Evolutionary conservation across 1,284 basidiomycete species (phyloP), one percentile per base, ranked within the genome.

Genomic region (Athelia psychrophila): DNA sequence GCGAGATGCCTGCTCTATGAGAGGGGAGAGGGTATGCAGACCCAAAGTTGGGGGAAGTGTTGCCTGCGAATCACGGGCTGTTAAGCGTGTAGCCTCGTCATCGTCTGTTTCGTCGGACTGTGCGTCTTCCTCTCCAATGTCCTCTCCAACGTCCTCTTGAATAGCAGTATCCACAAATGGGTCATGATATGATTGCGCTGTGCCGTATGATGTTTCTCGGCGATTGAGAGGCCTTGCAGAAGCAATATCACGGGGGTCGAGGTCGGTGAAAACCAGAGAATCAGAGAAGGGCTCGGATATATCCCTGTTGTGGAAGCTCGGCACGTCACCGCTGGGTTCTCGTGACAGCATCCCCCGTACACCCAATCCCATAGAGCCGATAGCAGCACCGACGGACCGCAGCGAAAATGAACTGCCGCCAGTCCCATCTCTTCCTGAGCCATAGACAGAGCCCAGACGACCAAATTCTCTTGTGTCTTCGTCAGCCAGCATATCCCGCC

Each of bases 401-500:
- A 88, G 59, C 25, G 84, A 85, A 71, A 78, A 81, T 12, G 74
- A 67, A 45, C 77, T 79, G 15, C 69, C 73, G 16, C 69, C 67
- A 46, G 65, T 71, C 44, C 63, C 72, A 55, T 67, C 69, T 44
- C 54, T 61, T 63, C n/a, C 59, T 56, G 56, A 64, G 53, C 46
- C 62, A 58, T 66, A 59, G 48, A 60, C 64, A 51, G 60, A 62
- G 59, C 51, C 57, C 65, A n/a, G n/a, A n/a, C 32, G 61, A 27
- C 69, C 73, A 51, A 85, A 81, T 19, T 80, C 76, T 13, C 75
- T 71, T 2, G 77, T 74, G 60, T 91, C 88, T 66, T 91, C 88
- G 54, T 91, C 87, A 2, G 81, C 87, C 32, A 91, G 76, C 80
- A 91, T 90, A 62, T 91, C 87, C 25, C 77, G 73, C 32, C 86